phyloP scores from a whole-genome alignment of 768 basidiomycete genomes.

The Termitomyces heimii region DNA sequence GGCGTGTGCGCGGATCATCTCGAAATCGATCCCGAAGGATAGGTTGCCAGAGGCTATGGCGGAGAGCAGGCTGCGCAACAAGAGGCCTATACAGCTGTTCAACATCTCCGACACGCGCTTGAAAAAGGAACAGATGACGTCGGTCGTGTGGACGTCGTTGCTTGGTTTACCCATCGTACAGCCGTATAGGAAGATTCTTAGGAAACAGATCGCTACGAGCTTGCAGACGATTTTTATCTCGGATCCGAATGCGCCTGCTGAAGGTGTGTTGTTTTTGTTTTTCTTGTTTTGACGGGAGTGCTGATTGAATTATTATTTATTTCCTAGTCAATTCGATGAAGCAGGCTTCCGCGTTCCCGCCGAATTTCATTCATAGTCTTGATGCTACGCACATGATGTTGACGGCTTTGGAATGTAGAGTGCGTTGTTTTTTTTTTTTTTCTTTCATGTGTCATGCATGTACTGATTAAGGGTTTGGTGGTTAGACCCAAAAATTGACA shows the following conservation, averaged over 20 bases:
- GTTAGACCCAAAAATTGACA: slow-evolving; percentile 65
- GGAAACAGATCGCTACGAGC: slow-evolving; percentile 80
- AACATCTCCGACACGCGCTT: slow-evolving; percentile 32
- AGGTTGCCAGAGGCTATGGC: slow-evolving; percentile 45
- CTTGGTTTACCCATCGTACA: slow-evolving; percentile 95
- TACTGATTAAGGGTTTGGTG: not conserved
- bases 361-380: slow-evolving; percentile 96
- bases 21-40: slow-evolving; percentile 77
- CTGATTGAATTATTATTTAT: too few relatives aligned
- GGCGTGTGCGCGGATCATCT: slow-evolving; percentile 73
- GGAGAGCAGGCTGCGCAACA: slow-evolving; percentile 9
- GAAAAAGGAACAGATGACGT: slow-evolving; percentile 89
- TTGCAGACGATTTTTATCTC: slow-evolving; percentile 87
- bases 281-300: not conserved
- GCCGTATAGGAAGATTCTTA: slow-evolving; percentile 81
- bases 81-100: slow-evolving; percentile 10
- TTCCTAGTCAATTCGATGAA: slow-evolving; percentile 67
- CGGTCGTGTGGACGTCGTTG: slow-evolving; percentile 94
- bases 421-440: slow-evolving; percentile 27
- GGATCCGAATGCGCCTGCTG: slow-evolving; percentile 72
- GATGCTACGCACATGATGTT: slow-evolving; percentile 99
- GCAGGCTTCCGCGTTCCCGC: slow-evolving; percentile 96
- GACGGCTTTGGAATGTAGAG: slow-evolving; percentile 85
- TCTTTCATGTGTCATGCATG: not conserved
- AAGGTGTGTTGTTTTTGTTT: slow-evolving; percentile 37